Evolutionary conservation across 768 basidiomycete genomes (phyloP).

Genomic region (Suillus fuscotomentosus): DNA sequence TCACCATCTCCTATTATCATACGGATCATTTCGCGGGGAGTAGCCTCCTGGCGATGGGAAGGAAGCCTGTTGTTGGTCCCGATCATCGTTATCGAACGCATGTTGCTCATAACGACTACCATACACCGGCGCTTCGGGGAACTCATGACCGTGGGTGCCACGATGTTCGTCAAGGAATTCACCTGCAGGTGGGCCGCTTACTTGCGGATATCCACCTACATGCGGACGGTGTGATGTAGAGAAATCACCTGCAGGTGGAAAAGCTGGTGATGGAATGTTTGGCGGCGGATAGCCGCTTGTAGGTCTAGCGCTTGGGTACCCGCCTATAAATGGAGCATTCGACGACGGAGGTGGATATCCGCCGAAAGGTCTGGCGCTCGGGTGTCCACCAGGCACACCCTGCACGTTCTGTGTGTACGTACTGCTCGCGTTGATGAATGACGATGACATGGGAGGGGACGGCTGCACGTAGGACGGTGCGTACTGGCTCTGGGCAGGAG

Average conservation of each 20-base stretch:
- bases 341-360: not conserved
- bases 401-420: not conserved
- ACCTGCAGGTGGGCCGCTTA: conserved; percentile 19
- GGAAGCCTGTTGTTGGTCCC: not conserved
- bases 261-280: not conserved
- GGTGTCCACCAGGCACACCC: not conserved
- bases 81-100: conserved; percentile 5
- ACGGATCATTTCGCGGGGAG: conserved; percentile 2
- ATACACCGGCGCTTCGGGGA: conserved; percentile 37
- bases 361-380: not conserved
- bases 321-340: not conserved
- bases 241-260: not conserved
- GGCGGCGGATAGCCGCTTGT: not conserved
- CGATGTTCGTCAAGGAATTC: conserved; percentile 5
- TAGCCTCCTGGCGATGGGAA: not conserved
- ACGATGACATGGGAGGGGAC: not conserved
- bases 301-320: not conserved
- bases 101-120: conserved; percentile 15
- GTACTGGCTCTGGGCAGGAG: conserved; percentile 28
- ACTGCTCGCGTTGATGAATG: not conserved
- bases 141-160: conserved; percentile 27
- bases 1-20: conserved; percentile 6
- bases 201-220: conserved; percentile 7
- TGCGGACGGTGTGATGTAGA: conserved; percentile 9
- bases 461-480: conserved; percentile 23